phyloP scores from a whole-genome alignment of 78 protist genomes.

The Ministeria vibrans region DNA sequence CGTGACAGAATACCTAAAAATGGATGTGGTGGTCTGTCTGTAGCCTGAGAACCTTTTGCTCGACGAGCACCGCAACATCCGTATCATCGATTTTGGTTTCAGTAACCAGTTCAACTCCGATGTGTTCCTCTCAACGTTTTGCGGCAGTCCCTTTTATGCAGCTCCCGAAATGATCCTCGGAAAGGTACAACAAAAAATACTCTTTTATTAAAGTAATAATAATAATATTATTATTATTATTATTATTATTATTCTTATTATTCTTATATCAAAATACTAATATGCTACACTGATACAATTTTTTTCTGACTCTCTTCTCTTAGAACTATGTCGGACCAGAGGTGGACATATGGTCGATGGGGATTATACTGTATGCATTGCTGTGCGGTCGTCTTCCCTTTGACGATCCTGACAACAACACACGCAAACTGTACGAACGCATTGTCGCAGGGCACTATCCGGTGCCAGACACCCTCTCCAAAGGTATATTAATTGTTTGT shows the following conservation, averaged over 20 bases:
- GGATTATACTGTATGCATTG: conserved; percentile 57
- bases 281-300: neutral
- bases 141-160: conserved; percentile 60
- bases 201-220: too few relatives aligned
- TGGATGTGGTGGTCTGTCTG: too few relatives aligned
- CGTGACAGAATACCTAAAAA: too few relatives aligned
- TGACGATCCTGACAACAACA: conserved; percentile 92
- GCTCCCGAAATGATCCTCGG: conserved; percentile 68
- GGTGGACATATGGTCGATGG: conserved; percentile 34
- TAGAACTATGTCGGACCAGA: conserved; percentile 24
- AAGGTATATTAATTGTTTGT: too few relatives aligned
- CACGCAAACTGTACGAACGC: conserved; percentile 82
- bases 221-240: too few relatives aligned
- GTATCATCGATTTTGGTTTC: conserved; percentile 82
- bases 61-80: conserved; percentile 54
- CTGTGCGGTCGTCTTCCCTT: conserved; percentile 95
- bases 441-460: conserved; percentile 55
- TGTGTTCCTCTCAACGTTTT: conserved; percentile 23
- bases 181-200: too few relatives aligned
- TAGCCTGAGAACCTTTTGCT: conserved; percentile 77
- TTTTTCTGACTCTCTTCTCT: neutral
- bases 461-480: conserved; percentile 43
- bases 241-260: too few relatives aligned
- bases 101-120: neutral
- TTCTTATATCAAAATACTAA: too few relatives aligned